Evolutionary conservation across 208 protist species (phyloP).

Genomic region (Porcisia hertigi): DNA sequence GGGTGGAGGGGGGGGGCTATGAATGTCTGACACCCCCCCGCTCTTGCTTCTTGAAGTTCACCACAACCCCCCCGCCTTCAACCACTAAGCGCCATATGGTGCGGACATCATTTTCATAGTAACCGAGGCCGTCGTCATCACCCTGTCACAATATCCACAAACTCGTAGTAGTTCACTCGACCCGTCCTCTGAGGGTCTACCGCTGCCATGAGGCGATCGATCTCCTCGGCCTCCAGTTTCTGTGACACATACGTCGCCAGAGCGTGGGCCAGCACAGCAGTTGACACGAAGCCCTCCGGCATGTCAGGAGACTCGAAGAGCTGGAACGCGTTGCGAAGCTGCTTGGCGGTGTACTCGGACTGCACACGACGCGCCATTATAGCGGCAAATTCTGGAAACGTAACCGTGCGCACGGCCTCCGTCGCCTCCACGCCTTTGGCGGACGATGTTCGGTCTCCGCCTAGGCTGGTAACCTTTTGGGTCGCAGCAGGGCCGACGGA

Average conservation of each 20-base stretch:
- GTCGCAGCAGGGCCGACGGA: neutral
- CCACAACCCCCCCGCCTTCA: neutral
- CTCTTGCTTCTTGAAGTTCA: neutral
- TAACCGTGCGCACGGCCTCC: constrained; percentile 38
- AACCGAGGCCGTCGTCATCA: neutral
- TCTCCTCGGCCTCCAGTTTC: constrained; percentile 83
- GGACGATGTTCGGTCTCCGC: neutral
- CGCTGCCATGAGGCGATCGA: constrained; percentile 64
- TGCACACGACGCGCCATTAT: constrained; percentile 89
- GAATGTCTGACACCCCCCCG: neutral
- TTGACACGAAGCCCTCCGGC: constrained; percentile 80
- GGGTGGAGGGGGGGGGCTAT: neutral
- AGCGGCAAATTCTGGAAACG: constrained; percentile 86
- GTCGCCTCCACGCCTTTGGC: neutral
- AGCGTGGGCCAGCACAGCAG: constrained; percentile 83
- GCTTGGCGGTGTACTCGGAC: constrained; percentile 84
- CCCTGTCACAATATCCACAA: constrained; percentile 79
- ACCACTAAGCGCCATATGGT: neutral
- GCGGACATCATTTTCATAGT: neutral
- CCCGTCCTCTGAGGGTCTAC: constrained; percentile 85
- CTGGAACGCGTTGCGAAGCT: constrained; percentile 89
- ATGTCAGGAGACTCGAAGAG: constrained; percentile 90
- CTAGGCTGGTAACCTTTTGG: constrained; percentile 6
- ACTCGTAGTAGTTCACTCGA: constrained; percentile 90
- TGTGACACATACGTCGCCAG: constrained; percentile 89